Base-by-base conservation (phyloP, 352 stramenopile species). In the Phytopythium chamaehyphon region DNA sequence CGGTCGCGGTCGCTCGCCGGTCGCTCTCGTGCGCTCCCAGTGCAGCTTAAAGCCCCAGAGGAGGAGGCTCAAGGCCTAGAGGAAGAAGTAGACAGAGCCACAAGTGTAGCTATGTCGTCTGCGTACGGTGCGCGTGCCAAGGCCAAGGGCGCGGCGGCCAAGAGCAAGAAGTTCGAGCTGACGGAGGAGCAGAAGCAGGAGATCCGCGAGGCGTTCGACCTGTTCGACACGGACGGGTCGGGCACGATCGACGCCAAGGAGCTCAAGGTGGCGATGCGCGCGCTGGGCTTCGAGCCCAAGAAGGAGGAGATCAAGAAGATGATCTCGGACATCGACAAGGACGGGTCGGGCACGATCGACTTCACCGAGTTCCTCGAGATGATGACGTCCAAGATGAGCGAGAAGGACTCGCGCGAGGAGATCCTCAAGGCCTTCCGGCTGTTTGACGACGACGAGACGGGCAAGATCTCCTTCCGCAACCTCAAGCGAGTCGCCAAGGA, bases 231-330 rank as follows among this genome's bases (percentile, higher is more conserved):
- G n/a, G 90, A 98, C 58, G 95, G 93, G 10, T 95, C 71, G 23
- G 96, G 91, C 28, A 97, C 82, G 21, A 98, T 98, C 67, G 93
- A 98, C 58, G 87, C 90, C 45, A 97, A 97, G 60, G 93, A 98
- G 71, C 81, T 98, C 23, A 98, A 98, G 64, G 89, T 95, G 28
- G 93, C 91, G 14, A 98, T 98, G 94, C 86, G 96, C 54, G 96
- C 88, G 24, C 76, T 99, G 28, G 96, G 96, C 33, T 98, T 98
- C 55, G 93, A 98, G 64, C 83, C 93, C 12, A 98, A 98, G 79
- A 98, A 98, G 68, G 88, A 98, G 69, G 97, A 96, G 51, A 98
- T 99, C 55, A 98, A 98, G 66, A 91, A 98, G 69, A 97, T 98
- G 86, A 98, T 98, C 62, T 82, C 79, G 47, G 93, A 98, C 64